Evolutionary conservation across 2,329 filamentous ascomycete genomes (phyloP), one percentile per base, ranked within the genome.

Genomic region (Colletotrichum sojae): DNA sequence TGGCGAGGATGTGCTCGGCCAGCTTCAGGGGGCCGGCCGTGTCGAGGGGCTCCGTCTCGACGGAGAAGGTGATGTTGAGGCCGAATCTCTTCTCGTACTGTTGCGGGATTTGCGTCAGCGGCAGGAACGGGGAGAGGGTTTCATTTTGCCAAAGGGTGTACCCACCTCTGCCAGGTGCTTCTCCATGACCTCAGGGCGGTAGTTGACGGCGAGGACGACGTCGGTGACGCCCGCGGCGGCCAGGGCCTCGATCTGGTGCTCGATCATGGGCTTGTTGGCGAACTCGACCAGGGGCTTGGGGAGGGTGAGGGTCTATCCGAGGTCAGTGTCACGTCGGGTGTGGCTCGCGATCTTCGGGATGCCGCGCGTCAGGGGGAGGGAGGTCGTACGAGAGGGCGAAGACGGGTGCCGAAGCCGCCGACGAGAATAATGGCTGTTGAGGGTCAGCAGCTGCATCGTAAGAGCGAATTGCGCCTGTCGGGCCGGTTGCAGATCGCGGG

Each of bases 231-330:
- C 95, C 68, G 94, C 95, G 70, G 91, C 92, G 75, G 96, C 95
- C 75, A 99, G 89, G 74, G 94, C 94, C 85, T 98, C 94, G 76
- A 99, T 94, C 85, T 99, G 95, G 84, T 98, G 95, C 78, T 97
- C 89, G 82, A 99, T 98, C 95, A 99, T 99, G 80, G 95, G 96
- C 85, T 96, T 95, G 89, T 99, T 99, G 79, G 90, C 94, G 79
- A 99, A 99, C 85, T 99, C 95, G 78, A 99, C 96, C 75, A 99
- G 89, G 73, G 96, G 95, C 84, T 98, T 99, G 71, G 95, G 95
- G 74, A 98, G 93, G 59, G 96, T 98, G 79, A 99, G 90, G 76
- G 95, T 99, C 94, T 97, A 55, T 70, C 22, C 54, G 59, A 58
- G 56, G 69, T 71, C 51, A 73, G 63, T 61, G 59, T 66, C 61